Conservation (phyloP, 208 protist genomes). For the Trypanosoma melophagium region DNA sequence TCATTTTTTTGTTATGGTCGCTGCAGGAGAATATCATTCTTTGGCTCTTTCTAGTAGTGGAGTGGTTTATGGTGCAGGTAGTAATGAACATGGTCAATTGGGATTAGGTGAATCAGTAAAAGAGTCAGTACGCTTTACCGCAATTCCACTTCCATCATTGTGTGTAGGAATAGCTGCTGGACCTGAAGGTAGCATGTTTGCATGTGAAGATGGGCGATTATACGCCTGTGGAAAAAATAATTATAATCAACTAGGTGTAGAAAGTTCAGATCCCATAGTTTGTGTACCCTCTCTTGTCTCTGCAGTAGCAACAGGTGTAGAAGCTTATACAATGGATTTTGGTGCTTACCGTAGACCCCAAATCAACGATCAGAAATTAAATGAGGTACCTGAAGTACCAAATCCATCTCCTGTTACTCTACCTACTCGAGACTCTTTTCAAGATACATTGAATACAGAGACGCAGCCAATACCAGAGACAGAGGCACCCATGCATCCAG, state of each 20-base stretch:
- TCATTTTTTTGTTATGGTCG: constrained; percentile 84
- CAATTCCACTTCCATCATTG: constrained; percentile 57
- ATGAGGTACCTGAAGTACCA: not conserved
- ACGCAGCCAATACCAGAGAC: not conserved
- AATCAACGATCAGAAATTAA: no score
- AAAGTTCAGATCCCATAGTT: constrained; percentile 50
- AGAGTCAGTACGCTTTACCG: constrained; percentile 55
- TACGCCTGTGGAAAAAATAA: constrained; percentile 82
- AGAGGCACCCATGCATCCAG: not conserved
- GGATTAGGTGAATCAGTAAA: constrained; percentile 53
- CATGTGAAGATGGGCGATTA: constrained; percentile 70
- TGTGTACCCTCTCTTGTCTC: constrained; percentile 47
- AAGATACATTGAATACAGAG: not conserved
- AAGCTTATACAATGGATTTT: constrained; percentile 86
- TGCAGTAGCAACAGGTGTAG: constrained; percentile 54
- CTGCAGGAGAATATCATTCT: constrained; percentile 80
- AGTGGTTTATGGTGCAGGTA: constrained; percentile 79
- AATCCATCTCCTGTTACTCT: not conserved
- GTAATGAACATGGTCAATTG: constrained; percentile 85
- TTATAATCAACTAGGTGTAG: constrained; percentile 80
- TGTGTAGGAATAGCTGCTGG: constrained; percentile 84
- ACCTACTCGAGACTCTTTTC: not conserved
- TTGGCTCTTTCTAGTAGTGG: constrained; percentile 84
- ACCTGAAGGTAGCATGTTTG: constrained; percentile 82
- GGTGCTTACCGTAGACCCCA: constrained; percentile 55